Conservation (phyloP, 179 eudicot genomes). For the Vitellaria paradoxa region DNA sequence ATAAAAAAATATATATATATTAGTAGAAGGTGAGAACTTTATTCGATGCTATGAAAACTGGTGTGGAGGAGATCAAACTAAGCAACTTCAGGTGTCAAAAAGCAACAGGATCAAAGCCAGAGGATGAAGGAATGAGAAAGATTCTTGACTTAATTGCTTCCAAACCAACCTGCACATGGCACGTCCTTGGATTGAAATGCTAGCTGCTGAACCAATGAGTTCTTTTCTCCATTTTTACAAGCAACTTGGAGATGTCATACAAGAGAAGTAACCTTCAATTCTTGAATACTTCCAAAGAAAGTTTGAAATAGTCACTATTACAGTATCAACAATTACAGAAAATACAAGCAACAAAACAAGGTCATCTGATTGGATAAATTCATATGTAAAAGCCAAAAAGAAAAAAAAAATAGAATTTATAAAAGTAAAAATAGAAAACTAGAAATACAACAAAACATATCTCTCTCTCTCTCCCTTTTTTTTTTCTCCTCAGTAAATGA, state of each 20-base stretch:
- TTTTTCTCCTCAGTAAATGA: slow-evolving; percentile 1
- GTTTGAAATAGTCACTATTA: background rate
- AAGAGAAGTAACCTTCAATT: slow-evolving; percentile 3
- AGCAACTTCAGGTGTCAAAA: background rate
- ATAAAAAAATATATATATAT: too few species aligned
- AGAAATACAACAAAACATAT: background rate
- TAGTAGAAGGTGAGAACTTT: too few species aligned
- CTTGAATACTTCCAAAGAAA: background rate
- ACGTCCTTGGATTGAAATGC: background rate
- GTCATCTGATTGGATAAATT: background rate
- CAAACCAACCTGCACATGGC: background rate
- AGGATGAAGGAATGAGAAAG: background rate
- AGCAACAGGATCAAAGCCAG: background rate
- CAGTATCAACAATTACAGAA: background rate
- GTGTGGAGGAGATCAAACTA: background rate
- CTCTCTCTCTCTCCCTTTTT: too few species aligned
- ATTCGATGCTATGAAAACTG: background rate
- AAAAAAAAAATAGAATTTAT: too few species aligned
- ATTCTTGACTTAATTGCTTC: background rate
- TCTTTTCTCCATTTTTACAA: background rate
- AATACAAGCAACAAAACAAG: background rate
- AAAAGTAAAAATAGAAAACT: background rate
- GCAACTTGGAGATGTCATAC: background rate
- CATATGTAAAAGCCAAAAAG: background rate
- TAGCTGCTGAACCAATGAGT: background rate